A percentile compares a stretch with the other conserved stretches of the same genome.
These are phyloP conservation scores for Phytomonas sp. DNA, from an alignment of 208 protist genomes.

Conservation along the genomic window DNA sequence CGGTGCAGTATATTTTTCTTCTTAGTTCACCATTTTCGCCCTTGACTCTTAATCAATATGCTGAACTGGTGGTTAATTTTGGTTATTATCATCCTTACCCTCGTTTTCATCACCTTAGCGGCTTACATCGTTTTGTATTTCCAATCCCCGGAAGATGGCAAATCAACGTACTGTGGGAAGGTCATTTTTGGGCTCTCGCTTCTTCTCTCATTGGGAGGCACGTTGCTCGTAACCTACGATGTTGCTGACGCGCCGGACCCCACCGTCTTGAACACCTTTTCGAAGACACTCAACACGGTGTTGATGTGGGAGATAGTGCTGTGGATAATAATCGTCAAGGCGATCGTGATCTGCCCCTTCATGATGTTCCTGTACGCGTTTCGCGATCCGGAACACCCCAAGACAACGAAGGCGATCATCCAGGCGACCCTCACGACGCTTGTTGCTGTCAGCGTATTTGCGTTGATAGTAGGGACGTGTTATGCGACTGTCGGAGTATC, in stretches of 20 bases:
- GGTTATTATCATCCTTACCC: conserved; percentile 38
- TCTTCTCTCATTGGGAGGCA: conserved; percentile 54
- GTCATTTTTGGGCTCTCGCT: conserved; percentile 71
- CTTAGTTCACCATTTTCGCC: background rate
- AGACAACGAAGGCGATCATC: conserved; percentile 34
- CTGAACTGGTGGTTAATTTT: conserved; percentile 86
- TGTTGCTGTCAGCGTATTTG: conserved; percentile 45
- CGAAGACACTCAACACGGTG: conserved; percentile 67
- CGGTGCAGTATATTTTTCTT: background rate
- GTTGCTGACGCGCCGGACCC: conserved; percentile 83
- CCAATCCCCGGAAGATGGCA: conserved; percentile 55
- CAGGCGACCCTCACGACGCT: conserved; percentile 71
- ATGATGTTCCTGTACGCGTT: conserved; percentile 92
- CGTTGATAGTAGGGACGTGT: conserved; percentile 42
- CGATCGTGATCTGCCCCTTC: conserved; percentile 86
- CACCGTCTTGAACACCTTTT: conserved; percentile 34
- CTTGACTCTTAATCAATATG: conserved; percentile 18
- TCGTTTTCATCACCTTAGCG: conserved; percentile 45
- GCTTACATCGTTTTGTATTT: conserved; percentile 73
- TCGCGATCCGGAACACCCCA: conserved; percentile 77
- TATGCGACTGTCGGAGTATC: conserved; percentile 45
- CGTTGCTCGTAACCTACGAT: conserved; percentile 90
- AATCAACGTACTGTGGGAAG: conserved; percentile 21
- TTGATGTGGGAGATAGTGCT: conserved; percentile 87
- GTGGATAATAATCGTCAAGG: conserved; percentile 56